Evolutionary conservation across 2,329 filamentous ascomycete species (phyloP).

Genomic region (Seiridium unicorne): DNA sequence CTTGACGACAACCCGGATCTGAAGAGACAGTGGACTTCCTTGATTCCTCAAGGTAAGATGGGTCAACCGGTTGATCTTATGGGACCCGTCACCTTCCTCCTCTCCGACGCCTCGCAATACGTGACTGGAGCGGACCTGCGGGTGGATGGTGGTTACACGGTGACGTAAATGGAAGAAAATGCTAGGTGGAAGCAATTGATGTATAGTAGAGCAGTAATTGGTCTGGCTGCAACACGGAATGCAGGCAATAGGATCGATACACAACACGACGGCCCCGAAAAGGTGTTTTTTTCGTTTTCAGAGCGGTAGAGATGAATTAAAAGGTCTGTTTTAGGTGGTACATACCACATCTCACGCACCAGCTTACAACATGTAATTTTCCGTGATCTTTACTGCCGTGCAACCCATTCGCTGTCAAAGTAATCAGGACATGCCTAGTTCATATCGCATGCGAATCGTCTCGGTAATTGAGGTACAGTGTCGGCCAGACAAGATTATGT

Average conservation of each 20-base stretch:
- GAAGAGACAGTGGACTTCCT: conserved; percentile 83
- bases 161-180: conserved; percentile 51
- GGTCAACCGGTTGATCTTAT: conserved; percentile 87
- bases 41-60: conserved; percentile 94
- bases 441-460: no score
- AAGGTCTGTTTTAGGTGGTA: neutral
- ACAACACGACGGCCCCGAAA: no score
- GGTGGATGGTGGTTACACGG: conserved; percentile 87
- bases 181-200: no score
- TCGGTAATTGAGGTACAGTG: no score
- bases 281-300: no score
- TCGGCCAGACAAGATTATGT: no score
- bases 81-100: conserved; percentile 85
- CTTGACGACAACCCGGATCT: conserved; percentile 90
- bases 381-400: neutral
- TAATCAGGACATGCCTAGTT: no score
- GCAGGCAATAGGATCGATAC: no score
- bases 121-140: conserved; percentile 73
- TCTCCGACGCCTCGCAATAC: conserved; percentile 76
- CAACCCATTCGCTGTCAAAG: neutral
- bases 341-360: neutral
- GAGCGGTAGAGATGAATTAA: no score
- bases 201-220: no score
- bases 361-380: neutral
- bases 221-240: no score